phyloP scores from a whole-genome alignment of 1,284 basidiomycete genomes.

The Baeospora myosura region DNA sequence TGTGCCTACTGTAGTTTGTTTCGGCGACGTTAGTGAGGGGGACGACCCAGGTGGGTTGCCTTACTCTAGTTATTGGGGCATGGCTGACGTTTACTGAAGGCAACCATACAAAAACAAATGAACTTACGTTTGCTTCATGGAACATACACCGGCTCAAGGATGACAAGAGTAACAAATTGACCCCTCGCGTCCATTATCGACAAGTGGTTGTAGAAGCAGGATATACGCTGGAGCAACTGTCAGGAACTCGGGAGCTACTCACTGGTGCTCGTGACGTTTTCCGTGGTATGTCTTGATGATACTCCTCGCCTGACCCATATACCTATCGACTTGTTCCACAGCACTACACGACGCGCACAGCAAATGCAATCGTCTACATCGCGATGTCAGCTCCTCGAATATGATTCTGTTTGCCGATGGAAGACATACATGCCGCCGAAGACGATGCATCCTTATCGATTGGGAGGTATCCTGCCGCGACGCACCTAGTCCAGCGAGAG shows the following conservation, averaged over 20 bases:
- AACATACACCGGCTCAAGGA: too few species aligned
- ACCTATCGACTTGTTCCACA: too few species aligned
- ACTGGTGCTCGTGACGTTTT: background rate
- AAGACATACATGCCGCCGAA: background rate
- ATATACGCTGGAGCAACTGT: background rate
- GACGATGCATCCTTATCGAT: background rate
- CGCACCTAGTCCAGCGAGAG: too few species aligned
- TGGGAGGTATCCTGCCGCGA: slow-evolving; percentile 1
- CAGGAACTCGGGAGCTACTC: background rate
- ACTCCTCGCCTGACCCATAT: background rate
- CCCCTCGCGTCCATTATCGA: background rate
- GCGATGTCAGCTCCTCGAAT: background rate
- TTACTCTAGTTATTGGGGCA: too few species aligned
- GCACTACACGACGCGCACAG: background rate
- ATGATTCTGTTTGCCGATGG: background rate
- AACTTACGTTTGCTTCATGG: too few species aligned
- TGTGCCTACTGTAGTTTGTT: too few species aligned
- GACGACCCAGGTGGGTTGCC: too few species aligned
- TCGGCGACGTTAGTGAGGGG: too few species aligned
- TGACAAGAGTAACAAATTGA: too few species aligned
- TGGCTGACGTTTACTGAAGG: too few species aligned
- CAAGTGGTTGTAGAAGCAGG: background rate
- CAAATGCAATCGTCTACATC: background rate
- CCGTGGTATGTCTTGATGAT: background rate
- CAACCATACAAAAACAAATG: too few species aligned